phyloP scores from a whole-genome alignment of 2,329 filamentous ascomycete species.

The Phialophora expanda region DNA sequence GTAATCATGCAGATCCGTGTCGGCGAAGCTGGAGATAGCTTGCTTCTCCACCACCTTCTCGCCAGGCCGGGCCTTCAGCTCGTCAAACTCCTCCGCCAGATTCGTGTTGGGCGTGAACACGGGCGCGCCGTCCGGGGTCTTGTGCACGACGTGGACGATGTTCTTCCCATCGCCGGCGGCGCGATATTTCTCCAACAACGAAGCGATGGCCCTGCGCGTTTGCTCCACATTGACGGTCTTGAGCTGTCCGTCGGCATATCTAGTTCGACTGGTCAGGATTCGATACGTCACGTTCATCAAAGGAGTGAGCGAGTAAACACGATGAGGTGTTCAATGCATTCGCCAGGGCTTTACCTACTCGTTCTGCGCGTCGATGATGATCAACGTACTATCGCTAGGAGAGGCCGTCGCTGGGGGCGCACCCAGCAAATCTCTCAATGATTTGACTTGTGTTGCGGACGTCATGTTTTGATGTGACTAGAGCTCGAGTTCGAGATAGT shows the following conservation, averaged over 20 bases:
- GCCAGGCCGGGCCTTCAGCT: conserved; percentile 58
- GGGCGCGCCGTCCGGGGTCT: conserved; percentile 64
- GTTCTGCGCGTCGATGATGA: conserved; percentile 75
- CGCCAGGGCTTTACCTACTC: conserved; percentile 56
- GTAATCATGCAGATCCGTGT: conserved; percentile 63
- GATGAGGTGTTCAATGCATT: not conserved
- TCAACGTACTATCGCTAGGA: conserved; percentile 62
- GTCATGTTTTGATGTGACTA: conserved; percentile 17
- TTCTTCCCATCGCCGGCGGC: conserved; percentile 45
- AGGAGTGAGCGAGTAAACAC: not conserved
- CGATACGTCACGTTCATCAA: not conserved
- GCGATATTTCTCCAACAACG: conserved; percentile 66
- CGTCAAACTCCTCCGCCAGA: conserved; percentile 65
- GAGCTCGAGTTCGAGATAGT: not conserved
- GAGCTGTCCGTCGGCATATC: conserved; percentile 60
- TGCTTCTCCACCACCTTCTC: conserved; percentile 67
- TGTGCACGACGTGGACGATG: conserved; percentile 67
- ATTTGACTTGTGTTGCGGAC: conserved; percentile 38
- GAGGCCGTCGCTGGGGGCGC: conserved; percentile 62
- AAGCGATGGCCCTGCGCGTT: conserved; percentile 62
- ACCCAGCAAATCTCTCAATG: conserved; percentile 62
- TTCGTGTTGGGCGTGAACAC: conserved; percentile 68
- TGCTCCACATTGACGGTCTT: conserved; percentile 58
- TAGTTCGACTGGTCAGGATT: conserved; percentile 27
- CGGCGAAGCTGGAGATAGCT: conserved; percentile 64